phyloP scores from a whole-genome alignment of 2,329 filamentous ascomycete species.

The Sordariomycetes sp. region DNA sequence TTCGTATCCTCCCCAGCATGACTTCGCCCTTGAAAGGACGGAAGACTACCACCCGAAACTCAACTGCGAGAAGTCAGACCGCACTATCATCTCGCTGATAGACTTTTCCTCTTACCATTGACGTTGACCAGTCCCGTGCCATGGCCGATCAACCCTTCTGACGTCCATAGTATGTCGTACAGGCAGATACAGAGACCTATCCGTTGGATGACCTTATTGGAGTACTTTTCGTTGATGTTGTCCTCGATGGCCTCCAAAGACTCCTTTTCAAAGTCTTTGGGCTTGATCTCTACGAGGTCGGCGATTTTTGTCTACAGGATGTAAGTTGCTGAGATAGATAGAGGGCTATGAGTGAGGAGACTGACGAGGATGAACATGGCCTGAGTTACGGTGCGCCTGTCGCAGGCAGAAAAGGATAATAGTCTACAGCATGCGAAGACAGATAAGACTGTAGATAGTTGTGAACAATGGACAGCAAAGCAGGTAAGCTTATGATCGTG shows the following conservation, averaged over 20 bases:
- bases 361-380: too few species aligned
- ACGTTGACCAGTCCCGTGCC: constrained; percentile 89
- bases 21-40: constrained; percentile 94
- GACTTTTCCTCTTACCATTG: constrained; percentile 51
- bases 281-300: constrained; percentile 87
- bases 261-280: constrained; percentile 77
- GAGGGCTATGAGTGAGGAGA: too few species aligned
- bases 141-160: constrained; percentile 89
- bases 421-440: too few species aligned
- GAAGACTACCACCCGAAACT: constrained; percentile 90
- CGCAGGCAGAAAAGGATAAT: too few species aligned
- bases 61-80: constrained; percentile 46
- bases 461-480: too few species aligned
- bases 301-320: constrained; percentile 80
- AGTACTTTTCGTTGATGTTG: constrained; percentile 94
- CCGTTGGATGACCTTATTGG: constrained; percentile 91
- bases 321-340: too few species aligned
- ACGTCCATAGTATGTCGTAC: constrained; percentile 82
- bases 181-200: constrained; percentile 90
- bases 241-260: constrained; percentile 85
- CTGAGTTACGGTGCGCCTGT: too few species aligned
- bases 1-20: constrained; percentile 74
- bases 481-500: too few species aligned
- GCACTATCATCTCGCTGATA: neutral
- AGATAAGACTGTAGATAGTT: too few species aligned